phyloP scores from a whole-genome alignment of 2,329 filamentous ascomycete genomes.

The Sclerotinia nivalis region DNA sequence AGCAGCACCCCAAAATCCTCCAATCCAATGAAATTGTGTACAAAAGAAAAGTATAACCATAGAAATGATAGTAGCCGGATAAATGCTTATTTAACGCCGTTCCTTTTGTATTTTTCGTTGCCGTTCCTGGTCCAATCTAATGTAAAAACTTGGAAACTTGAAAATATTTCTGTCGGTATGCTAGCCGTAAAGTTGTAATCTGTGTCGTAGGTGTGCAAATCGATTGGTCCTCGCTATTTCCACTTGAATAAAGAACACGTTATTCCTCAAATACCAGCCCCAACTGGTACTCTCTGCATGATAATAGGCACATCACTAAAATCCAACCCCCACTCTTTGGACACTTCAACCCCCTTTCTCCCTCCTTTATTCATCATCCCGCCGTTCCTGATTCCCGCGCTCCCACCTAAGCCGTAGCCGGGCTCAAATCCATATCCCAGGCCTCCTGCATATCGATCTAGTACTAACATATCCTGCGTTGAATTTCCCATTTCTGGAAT shows the following conservation, averaged over 20 bases:
- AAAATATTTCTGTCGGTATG: not conserved
- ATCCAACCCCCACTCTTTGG: slow-evolving; percentile 31
- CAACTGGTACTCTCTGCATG: slow-evolving; percentile 26
- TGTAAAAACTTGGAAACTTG: not conserved
- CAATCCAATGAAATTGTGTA: not conserved
- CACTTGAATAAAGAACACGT: not conserved
- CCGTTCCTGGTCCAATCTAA: slow-evolving; percentile 12
- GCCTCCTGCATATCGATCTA: slow-evolving; percentile 34
- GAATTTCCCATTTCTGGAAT: slow-evolving; percentile 25
- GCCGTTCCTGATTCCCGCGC: slow-evolving; percentile 28
- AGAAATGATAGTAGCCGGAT: not conserved
- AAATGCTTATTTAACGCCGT: not conserved
- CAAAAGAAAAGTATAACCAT: not conserved
- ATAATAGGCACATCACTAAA: slow-evolving; percentile 35
- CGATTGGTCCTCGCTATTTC: not conserved
- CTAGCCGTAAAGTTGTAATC: not conserved
- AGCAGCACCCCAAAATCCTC: not conserved
- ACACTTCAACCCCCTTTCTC: slow-evolving; percentile 26
- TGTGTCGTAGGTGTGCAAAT: not conserved
- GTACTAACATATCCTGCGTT: slow-evolving; percentile 34
- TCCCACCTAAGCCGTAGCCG: slow-evolving; percentile 28
- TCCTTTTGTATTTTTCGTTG: slow-evolving; percentile 14
- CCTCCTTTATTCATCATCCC: slow-evolving; percentile 21
- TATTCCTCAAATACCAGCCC: slow-evolving; percentile 5
- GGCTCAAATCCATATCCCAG: slow-evolving; percentile 33